These are phyloP conservation scores for Aspergillus sp. DNA, from an alignment of 2,329 filamentous ascomycete genomes.

Conservation along the genomic window DNA sequence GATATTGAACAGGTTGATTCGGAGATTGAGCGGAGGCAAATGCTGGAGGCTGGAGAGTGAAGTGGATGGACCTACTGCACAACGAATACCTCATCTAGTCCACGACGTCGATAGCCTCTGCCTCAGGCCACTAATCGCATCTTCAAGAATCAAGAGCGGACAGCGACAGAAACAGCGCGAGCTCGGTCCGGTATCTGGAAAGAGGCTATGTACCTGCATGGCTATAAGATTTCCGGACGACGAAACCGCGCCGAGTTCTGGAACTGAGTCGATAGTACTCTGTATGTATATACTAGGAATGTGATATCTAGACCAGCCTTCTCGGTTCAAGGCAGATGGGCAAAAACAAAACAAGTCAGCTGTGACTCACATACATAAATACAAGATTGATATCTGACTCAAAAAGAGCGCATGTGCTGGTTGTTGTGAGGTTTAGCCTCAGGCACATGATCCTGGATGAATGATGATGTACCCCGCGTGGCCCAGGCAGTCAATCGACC, in stretches of 20 bases:
- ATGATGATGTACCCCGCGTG: slow-evolving; percentile 20
- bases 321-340: neutral
- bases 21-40: slow-evolving; percentile 58
- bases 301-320: neutral
- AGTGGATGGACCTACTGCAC: neutral
- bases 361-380: neutral
- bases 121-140: neutral
- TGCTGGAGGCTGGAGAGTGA: slow-evolving; percentile 42
- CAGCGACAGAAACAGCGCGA: neutral
- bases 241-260: neutral
- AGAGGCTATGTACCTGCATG: neutral
- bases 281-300: neutral
- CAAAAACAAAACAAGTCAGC: neutral
- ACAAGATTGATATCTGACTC: neutral
- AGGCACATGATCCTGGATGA: slow-evolving; percentile 16
- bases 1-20: slow-evolving; percentile 58
- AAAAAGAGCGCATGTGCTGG: neutral
- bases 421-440: slow-evolving; percentile 12
- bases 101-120: neutral
- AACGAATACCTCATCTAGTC: neutral
- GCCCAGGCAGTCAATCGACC: slow-evolving; percentile 6
- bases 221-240: neutral
- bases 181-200: neutral
- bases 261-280: neutral
- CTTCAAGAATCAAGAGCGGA: neutral